Evolutionary conservation across 768 basidiomycete species (phyloP), one percentile per base, ranked within the genome.

Genomic region (Hygrocybe punicea): DNA sequence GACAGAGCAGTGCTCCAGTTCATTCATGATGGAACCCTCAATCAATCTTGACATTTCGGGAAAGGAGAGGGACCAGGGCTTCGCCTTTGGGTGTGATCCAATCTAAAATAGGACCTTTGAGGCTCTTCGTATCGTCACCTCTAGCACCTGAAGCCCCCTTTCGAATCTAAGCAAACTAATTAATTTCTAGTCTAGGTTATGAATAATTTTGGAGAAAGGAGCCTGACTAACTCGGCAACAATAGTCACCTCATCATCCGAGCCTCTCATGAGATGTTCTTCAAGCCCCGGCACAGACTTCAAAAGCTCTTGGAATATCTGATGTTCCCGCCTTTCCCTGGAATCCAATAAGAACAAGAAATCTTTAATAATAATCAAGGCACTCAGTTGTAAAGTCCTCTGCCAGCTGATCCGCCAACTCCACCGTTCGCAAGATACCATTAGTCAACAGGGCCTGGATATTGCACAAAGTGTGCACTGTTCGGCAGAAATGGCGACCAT

Each of bases 1-100:
- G 66, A 46, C 62, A 66, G 19, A 68, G 59, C 1, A 68, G 50
- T 11, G 56, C 14, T 2, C 67, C 64, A 23, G 45, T 47, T n/a
- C 23, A 24, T 11, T 47, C 45, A 24, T 47, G 45, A 47, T 47
- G 14, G 23, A 47, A 6, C 65, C 64, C 61, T 0, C 55, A 44
- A 25, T 61, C 55, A 2, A 39, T 19, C 40, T 64, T 65, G n/a
- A 57, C 39, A 14, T 62, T 67, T n/a, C 17, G 45, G 17, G 21
- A 47, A 19, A 47, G 11, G 17, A 17, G 10, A 56, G 46, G 6
- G 49, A 39, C 23, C 53, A 48, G 33, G 53, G 56, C 49, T 21
- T 35, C 6, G 33, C 24, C 49, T 34, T 25, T 19, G 9, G 49
- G 49, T 33, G 35, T 36, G 49, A 51, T 51, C 49, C 49, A 51